Conservation (phyloP, 2,329 filamentous ascomycete species). For the Aspergillus udagawae region DNA sequence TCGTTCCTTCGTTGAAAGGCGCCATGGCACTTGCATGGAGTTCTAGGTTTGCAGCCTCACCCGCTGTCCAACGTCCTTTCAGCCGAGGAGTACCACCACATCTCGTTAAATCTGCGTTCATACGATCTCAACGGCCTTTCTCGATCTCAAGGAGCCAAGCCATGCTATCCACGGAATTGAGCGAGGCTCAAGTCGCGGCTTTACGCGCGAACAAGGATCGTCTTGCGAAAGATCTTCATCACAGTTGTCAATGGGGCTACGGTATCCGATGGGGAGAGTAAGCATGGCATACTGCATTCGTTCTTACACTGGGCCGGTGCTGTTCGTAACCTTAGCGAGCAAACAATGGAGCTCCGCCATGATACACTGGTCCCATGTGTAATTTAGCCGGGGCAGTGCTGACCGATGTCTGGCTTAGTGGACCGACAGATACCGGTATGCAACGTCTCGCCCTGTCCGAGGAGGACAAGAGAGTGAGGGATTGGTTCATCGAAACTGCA, state of each 20-base stretch:
- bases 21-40: constrained; percentile 6
- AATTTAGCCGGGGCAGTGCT: background rate
- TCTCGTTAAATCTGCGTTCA: background rate
- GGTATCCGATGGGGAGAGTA: constrained; percentile 66
- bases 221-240: constrained; percentile 61
- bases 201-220: constrained; percentile 57
- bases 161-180: constrained; percentile 43
- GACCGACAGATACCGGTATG: constrained; percentile 68
- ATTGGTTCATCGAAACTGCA: constrained; percentile 69
- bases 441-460: constrained; percentile 67
- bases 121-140: constrained; percentile 10
- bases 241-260: constrained; percentile 63
- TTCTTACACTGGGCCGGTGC: background rate
- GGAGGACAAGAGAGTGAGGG: constrained; percentile 65
- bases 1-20: background rate
- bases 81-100: background rate
- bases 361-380: background rate
- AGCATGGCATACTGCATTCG: constrained; percentile 26
- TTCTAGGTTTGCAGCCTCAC: background rate
- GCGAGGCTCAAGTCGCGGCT: constrained; percentile 48
- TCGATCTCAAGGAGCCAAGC: constrained; percentile 12
- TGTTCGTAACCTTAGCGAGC: background rate
- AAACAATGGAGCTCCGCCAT: background rate
- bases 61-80: constrained; percentile 1
- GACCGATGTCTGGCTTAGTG: constrained; percentile 17